Evolutionary conservation across 78 protist genomes (phyloP).

Genomic region (Planoprotostelium fungivorum): DNA sequence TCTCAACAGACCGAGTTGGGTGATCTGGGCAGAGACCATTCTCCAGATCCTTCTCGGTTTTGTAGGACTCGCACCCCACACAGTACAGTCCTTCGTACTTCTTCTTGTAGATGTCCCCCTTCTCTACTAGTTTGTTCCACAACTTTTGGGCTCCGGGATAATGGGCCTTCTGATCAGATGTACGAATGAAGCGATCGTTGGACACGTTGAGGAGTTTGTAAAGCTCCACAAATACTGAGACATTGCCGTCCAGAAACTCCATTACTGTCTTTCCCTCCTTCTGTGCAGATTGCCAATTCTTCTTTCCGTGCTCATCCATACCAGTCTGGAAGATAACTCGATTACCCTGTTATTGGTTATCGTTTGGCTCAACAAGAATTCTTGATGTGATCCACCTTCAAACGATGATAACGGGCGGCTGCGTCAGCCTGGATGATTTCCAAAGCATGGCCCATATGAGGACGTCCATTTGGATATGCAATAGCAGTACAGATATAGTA

Average conservation of each 20-base stretch:
- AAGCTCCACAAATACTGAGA: background rate
- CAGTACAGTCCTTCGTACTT: constrained; percentile 92
- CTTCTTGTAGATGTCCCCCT: constrained; percentile 82
- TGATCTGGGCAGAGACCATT: background rate
- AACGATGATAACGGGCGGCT: background rate
- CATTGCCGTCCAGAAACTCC: constrained; percentile 50
- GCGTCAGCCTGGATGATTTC: background rate
- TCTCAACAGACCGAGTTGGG: constrained; percentile 1
- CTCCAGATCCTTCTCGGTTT: constrained; percentile 35
- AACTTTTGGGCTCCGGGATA: constrained; percentile 23
- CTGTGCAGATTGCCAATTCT: constrained; percentile 79
- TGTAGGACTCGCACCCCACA: constrained; percentile 84
- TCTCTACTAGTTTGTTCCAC: constrained; percentile 74
- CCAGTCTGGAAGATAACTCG: constrained; percentile 77
- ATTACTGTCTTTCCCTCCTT: constrained; percentile 44
- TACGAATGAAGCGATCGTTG: constrained; percentile 46
- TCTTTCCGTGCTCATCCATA: constrained; percentile 93
- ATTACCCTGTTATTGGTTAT: background rate
- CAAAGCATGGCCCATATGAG: background rate
- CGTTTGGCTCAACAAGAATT: too few species aligned
- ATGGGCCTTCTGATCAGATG: constrained; percentile 43
- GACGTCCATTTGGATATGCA: background rate
- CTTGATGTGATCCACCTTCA: background rate
- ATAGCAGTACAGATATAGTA: background rate
- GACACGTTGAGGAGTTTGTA: background rate